A percentile compares a stretch with the other conserved stretches of the same genome.
Evolutionary conservation across 306 rosid genomes (phyloP).

Genomic region (Elaeagnus macrophylla): DNA sequence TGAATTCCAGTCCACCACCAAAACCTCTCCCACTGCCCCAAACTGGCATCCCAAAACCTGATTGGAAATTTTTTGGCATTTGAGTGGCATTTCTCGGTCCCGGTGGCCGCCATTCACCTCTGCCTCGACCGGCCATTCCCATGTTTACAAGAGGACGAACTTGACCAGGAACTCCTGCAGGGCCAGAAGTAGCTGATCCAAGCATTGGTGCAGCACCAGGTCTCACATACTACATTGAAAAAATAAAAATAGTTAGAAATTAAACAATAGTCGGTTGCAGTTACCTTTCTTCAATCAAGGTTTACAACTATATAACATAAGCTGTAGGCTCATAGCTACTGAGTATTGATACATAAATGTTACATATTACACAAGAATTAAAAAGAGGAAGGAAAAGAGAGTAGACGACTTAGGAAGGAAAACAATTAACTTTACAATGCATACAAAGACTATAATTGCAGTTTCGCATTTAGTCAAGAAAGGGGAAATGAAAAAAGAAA

Average conservation of each 20-base stretch:
- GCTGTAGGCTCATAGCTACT: too few species aligned
- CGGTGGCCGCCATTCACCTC: conserved; percentile 97
- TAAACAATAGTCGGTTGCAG: conserved; percentile 6
- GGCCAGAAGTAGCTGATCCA: conserved; percentile 55
- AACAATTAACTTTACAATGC: too few species aligned
- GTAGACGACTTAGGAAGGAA: too few species aligned
- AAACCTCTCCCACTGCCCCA: conserved; percentile 92
- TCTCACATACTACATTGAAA: conserved; percentile 71
- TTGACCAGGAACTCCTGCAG: conserved; percentile 74
- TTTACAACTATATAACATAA: neutral
- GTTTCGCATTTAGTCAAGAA: conserved; percentile 22
- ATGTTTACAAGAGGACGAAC: conserved; percentile 69
- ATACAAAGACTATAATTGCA: conserved; percentile 27
- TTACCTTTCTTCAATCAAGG: conserved; percentile 7
- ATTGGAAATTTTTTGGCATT: conserved; percentile 72
- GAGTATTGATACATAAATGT: too few species aligned
- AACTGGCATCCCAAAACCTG: conserved; percentile 58
- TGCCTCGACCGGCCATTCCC: conserved; percentile 75
- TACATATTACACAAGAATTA: too few species aligned
- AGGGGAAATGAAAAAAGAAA: conserved; percentile 21
- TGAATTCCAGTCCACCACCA: conserved; percentile 88
- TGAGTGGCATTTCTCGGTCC: conserved; percentile 52
- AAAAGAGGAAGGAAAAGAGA: too few species aligned
- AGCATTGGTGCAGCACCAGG: conserved; percentile 83
- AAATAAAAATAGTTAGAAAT: conserved; percentile 10